Conservation (phyloP, 352 stramenopile species). For the Globisporangium okanoganense region DNA sequence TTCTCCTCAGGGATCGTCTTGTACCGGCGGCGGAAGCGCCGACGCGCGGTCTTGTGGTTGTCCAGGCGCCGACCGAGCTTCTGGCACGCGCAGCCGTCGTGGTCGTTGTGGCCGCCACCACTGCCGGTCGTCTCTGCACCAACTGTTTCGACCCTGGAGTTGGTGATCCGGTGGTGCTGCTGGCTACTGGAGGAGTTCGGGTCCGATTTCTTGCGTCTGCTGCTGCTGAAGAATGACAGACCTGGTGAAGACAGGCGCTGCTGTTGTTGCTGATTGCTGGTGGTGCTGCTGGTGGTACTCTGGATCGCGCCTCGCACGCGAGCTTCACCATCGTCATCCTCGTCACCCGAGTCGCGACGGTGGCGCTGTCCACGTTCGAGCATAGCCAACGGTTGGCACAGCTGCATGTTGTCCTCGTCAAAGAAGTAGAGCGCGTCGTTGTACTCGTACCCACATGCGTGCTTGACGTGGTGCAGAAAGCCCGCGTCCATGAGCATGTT, state of each 20-base stretch:
- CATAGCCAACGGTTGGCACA: constrained; percentile 26
- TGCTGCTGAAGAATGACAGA: background rate
- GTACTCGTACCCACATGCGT: constrained; percentile 22
- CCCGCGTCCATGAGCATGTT: constrained; percentile 35
- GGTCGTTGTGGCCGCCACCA: constrained; percentile 5
- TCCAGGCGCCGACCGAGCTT: constrained; percentile 31
- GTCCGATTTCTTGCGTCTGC: constrained; percentile 2
- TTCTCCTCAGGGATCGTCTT: constrained; percentile 26
- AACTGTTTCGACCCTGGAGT: background rate
- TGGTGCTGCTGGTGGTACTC: background rate
- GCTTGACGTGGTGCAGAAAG: constrained; percentile 32
- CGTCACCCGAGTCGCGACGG: background rate
- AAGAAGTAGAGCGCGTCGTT: constrained; percentile 25
- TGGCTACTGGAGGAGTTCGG: background rate
- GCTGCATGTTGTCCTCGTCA: constrained; percentile 24
- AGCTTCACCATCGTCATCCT: background rate
- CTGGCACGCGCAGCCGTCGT: constrained; percentile 19
- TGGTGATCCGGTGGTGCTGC: constrained; percentile 3
- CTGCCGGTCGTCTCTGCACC: background rate
- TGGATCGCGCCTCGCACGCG: background rate
- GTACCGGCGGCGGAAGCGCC: constrained; percentile 30
- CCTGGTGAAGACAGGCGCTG: background rate
- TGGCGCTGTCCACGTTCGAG: constrained; percentile 11
- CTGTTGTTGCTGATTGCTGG: background rate
- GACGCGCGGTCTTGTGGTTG: constrained; percentile 16